A percentile compares a stretch with the other conserved stretches of the same genome.
phyloP scores from a whole-genome alignment of 495 filamentous ascomycete genomes.

The Bombardia bombarda region DNA sequence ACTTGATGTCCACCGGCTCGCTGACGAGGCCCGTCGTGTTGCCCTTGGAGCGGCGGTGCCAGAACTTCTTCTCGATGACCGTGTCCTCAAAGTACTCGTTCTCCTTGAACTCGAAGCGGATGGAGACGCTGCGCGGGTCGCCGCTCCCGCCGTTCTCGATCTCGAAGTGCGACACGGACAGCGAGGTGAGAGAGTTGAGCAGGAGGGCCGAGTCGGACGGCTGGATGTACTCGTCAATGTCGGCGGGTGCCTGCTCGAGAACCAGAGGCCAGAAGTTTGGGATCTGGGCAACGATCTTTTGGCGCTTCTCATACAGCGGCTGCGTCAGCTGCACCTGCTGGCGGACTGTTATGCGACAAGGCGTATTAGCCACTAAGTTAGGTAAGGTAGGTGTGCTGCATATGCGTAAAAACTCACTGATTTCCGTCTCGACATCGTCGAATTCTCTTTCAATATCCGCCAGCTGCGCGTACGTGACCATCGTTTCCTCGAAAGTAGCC shows the following conservation, averaged over 20 bases:
- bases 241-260: constrained; percentile 70
- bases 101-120: constrained; percentile 52
- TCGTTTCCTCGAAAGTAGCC: constrained; percentile 31
- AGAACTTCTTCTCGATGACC: constrained; percentile 82
- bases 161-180: constrained; percentile 73
- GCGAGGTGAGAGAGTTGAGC: constrained; percentile 46
- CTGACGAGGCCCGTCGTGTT: constrained; percentile 67
- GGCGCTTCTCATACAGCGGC: constrained; percentile 65
- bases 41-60: constrained; percentile 59
- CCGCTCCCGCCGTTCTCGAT: constrained; percentile 49
- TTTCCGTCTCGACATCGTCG: constrained; percentile 59
- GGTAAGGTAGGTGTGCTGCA: background rate
- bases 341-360: constrained; percentile 38
- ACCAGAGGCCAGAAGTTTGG: constrained; percentile 84
- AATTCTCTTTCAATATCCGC: constrained; percentile 61
- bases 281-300: constrained; percentile 58
- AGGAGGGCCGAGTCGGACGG: constrained; percentile 65
- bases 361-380: background rate
- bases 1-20: constrained; percentile 78
- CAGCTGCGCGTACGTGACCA: constrained; percentile 48
- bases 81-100: constrained; percentile 71
- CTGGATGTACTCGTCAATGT: constrained; percentile 79
- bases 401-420: constrained; percentile 44
- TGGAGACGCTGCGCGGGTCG: constrained; percentile 56
- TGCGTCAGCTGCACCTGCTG: constrained; percentile 42